These are phyloP conservation scores for Spirogloea muscicola DNA, from an alignment of 139 green algal species.

Conservation along the genomic window DNA sequence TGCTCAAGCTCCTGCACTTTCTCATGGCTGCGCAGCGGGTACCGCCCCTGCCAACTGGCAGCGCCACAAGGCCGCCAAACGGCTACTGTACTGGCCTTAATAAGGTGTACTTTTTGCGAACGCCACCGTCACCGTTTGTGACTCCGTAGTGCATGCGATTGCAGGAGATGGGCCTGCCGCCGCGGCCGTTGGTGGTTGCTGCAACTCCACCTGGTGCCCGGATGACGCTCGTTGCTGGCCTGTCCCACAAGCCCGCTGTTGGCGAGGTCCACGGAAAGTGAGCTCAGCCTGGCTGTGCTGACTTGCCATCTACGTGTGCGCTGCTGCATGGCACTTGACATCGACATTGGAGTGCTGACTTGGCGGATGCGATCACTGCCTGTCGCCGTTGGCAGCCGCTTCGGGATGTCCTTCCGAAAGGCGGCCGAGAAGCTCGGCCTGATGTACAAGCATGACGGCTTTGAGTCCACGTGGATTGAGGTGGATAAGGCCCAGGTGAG, in stretches of 20 bases:
- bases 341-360: too few relatives aligned
- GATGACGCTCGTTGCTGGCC: conserved; percentile 9
- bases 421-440: conserved; percentile 12
- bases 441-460: conserved; percentile 15
- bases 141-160: too few relatives aligned
- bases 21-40: conserved; percentile 31
- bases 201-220: not conserved
- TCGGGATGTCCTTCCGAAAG: conserved; percentile 9
- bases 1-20: conserved; percentile 24
- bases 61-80: too few relatives aligned
- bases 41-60: too few relatives aligned
- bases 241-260: conserved; percentile 17
- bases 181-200: conserved; percentile 24
- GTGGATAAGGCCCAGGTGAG: conserved; percentile 21
- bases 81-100: too few relatives aligned
- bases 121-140: too few relatives aligned
- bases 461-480: conserved; percentile 20
- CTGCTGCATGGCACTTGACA: too few relatives aligned
- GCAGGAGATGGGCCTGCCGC: conserved; percentile 17
- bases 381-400: conserved; percentile 25
- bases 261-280: conserved; percentile 20
- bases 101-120: too few relatives aligned
- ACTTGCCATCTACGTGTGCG: too few relatives aligned
- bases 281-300: too few relatives aligned
- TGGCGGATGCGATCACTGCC: too few relatives aligned